Percentiles rank a stretch among this genome's conserved stretches.
Conservation (phyloP, 2,329 filamentous ascomycete genomes). For the Botrytis paeoniae region DNA sequence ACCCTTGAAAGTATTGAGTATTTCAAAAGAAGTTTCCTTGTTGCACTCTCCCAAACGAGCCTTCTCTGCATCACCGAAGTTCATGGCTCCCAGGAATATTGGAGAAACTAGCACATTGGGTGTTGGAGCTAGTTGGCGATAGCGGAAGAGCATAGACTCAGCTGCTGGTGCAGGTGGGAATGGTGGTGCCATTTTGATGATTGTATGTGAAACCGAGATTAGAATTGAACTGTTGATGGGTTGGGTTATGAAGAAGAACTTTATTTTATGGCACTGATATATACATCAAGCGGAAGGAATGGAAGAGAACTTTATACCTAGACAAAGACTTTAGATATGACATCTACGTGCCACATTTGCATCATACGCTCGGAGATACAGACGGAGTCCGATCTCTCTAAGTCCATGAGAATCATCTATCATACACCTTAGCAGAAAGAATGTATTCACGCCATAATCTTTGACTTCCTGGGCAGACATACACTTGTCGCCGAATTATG, state of each 20-base stretch:
- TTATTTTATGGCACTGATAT: not conserved
- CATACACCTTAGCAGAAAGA: not conserved
- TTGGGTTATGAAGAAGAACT: not conserved
- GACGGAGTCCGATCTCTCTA: not conserved
- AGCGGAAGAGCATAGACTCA: constrained; percentile 59
- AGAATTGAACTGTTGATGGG: not conserved
- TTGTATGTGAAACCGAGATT: not conserved
- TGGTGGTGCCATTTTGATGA: constrained; percentile 13
- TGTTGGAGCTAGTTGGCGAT: constrained; percentile 63
- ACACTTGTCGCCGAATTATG: not conserved
- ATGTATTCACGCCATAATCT: not conserved
- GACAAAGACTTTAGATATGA: not conserved
- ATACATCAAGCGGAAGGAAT: not conserved
- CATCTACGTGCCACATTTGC: not conserved
- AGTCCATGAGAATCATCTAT: not conserved
- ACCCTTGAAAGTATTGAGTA: constrained; percentile 54
- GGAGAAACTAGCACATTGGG: constrained; percentile 65
- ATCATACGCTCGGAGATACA: not conserved
- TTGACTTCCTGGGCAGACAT: not conserved
- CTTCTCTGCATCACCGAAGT: constrained; percentile 55
- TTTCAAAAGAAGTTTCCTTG: constrained; percentile 53
- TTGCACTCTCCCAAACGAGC: constrained; percentile 49
- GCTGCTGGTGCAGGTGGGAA: constrained; percentile 38
- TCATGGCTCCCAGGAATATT: constrained; percentile 63
- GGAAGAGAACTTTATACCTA: constrained; percentile 1